Percentiles rank a stretch among this genome's conserved stretches.
Conservation (phyloP, 371 early-diverging fungal species). For the Haplosporangium sp. region DNA sequence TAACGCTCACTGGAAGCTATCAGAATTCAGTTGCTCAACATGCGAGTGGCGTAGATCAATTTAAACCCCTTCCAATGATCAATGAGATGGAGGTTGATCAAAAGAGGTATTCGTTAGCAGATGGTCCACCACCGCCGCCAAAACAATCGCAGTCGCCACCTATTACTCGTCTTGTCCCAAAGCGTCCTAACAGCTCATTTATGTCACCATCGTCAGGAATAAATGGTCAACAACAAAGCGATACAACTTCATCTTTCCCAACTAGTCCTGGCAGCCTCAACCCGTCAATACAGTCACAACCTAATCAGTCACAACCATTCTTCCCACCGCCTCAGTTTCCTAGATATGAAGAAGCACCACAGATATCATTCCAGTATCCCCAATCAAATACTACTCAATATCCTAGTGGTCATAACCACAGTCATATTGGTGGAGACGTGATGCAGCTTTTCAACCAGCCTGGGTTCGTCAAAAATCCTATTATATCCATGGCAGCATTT, state of each 20-base stretch:
- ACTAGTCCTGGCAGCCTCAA: constrained; percentile 2
- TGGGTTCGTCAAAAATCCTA: constrained; percentile 43
- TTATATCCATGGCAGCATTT: constrained; percentile 49
- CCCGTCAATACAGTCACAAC: neutral
- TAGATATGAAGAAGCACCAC: constrained; percentile 13
- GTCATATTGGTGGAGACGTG: constrained; percentile 40
- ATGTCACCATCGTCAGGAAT: constrained; percentile 13
- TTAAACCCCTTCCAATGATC: constrained; percentile 42
- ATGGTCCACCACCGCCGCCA: constrained; percentile 17
- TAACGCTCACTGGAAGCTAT: neutral
- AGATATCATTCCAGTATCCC: constrained; percentile 22
- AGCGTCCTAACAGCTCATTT: constrained; percentile 32
- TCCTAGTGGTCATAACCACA: constrained; percentile 29
- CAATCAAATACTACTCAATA: constrained; percentile 1
- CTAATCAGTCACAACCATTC: constrained; percentile 7
- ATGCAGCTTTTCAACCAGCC: constrained; percentile 42
- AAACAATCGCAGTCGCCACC: constrained; percentile 24
- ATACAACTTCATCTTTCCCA: constrained; percentile 1
- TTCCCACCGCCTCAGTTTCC: constrained; percentile 8
- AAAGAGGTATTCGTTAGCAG: constrained; percentile 42
- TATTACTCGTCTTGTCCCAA: constrained; percentile 28
- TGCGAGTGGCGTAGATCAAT: constrained; percentile 8
- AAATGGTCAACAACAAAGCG: neutral
- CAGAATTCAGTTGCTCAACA: neutral
- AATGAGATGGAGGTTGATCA: constrained; percentile 18